phyloP scores from a whole-genome alignment of 306 rosid genomes.

The Lagenaria siceraria region DNA sequence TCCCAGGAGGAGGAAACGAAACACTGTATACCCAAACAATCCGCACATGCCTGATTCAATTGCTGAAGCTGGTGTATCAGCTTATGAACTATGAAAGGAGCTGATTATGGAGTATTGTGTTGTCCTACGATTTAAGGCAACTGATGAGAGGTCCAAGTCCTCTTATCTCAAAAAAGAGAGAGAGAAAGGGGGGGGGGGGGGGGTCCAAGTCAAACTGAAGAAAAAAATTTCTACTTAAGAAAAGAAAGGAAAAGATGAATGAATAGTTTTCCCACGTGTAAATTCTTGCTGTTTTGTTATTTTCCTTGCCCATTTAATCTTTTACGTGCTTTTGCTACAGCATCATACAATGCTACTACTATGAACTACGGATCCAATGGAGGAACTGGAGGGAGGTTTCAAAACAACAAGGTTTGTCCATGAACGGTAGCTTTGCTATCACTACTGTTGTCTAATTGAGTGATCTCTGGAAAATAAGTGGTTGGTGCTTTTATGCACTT shows the following conservation, averaged over 20 bases:
- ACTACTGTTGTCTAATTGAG: constrained; percentile 13
- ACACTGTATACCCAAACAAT: not conserved
- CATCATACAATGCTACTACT: constrained; percentile 47
- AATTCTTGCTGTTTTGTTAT: constrained; percentile 56
- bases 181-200: no score
- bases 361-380: constrained; percentile 60
- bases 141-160: not conserved
- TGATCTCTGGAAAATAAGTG: not conserved
- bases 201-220: not conserved
- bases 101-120: no score
- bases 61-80: not conserved
- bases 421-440: constrained; percentile 11
- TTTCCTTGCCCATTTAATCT: constrained; percentile 37
- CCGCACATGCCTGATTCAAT: not conserved
- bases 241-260: not conserved
- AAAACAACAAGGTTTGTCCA: constrained; percentile 61
- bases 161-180: no score
- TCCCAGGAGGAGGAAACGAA: not conserved
- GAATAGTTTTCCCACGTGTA: constrained; percentile 10
- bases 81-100: not conserved
- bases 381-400: constrained; percentile 55
- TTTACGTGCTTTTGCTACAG: constrained; percentile 71
- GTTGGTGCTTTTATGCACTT: not conserved
- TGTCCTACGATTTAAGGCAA: not conserved
- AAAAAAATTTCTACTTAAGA: not conserved